Conservation (phyloP, 75 land plant genomes). For the Cupressus sempervirens region DNA sequence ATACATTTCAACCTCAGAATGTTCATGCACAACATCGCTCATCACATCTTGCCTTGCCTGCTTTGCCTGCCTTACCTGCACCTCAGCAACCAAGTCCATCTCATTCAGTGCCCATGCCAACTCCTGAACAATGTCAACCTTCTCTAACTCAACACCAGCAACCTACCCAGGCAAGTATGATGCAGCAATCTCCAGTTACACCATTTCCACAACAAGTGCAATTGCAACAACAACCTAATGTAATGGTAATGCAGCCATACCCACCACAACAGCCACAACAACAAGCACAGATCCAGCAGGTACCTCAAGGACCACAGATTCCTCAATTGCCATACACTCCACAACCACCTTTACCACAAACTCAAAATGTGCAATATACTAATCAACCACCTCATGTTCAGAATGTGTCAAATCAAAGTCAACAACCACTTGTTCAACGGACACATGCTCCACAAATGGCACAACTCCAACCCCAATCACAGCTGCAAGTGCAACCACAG, state of each 20-base stretch:
- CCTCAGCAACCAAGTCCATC: slow-evolving; percentile 42
- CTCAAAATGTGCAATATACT: slow-evolving; percentile 7
- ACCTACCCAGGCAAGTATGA: neutral
- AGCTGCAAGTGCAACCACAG: slow-evolving; percentile 18
- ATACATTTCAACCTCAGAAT: slow-evolving; percentile 10
- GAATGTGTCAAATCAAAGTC: neutral
- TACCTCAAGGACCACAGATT: slow-evolving; percentile 8
- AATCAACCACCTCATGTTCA: slow-evolving; percentile 9
- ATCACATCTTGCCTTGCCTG: slow-evolving; percentile 2
- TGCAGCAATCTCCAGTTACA: slow-evolving; percentile 17
- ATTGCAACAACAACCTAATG: slow-evolving; percentile 24
- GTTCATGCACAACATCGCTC: slow-evolving; percentile 9
- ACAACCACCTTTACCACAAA: slow-evolving; percentile 10
- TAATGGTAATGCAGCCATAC: slow-evolving; percentile 19
- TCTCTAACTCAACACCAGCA: slow-evolving; percentile 28
- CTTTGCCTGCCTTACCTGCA: slow-evolving; percentile 30
- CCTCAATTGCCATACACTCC: slow-evolving; percentile 6
- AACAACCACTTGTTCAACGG: slow-evolving; percentile 16
- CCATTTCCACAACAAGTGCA: slow-evolving; percentile 22
- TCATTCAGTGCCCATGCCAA: slow-evolving; percentile 12
- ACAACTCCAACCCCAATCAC: slow-evolving; percentile 22
- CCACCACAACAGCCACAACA: slow-evolving; percentile 22
- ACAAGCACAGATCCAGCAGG: slow-evolving; percentile 20
- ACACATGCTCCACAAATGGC: slow-evolving; percentile 13
- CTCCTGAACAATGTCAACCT: slow-evolving; percentile 15